Percentiles rank a stretch among this genome's conserved stretches.
Evolutionary conservation across 2,329 filamentous ascomycete genomes (phyloP).

Genomic region (Talaromyces rugulosus): DNA sequence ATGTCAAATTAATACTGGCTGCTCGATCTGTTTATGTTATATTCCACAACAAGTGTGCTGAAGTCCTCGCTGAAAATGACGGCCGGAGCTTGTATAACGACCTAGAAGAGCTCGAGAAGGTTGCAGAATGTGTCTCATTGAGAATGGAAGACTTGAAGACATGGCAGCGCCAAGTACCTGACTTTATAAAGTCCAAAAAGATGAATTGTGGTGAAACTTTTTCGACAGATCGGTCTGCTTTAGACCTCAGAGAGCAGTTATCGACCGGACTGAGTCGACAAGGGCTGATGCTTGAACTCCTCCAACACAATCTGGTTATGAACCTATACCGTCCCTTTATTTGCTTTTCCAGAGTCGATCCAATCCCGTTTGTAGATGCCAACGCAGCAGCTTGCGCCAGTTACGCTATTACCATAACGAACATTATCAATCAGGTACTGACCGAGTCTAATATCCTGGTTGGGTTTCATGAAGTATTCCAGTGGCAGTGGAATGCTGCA

Average conservation of each 20-base stretch:
- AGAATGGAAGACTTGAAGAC: not conserved
- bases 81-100: conserved; percentile 1
- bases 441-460: conserved; percentile 4
- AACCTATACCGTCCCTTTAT: conserved; percentile 11
- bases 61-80: conserved; percentile 1
- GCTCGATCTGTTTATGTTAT: conserved; percentile 2
- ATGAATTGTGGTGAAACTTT: conserved; percentile 4
- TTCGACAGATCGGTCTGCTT: conserved; percentile 8
- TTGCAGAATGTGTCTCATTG: conserved; percentile 4
- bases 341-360: not conserved
- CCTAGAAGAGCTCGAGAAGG: not conserved
- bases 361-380: not conserved
- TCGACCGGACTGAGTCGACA: conserved; percentile 7
- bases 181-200: conserved; percentile 8
- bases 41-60: conserved; percentile 7
- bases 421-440: conserved; percentile 6
- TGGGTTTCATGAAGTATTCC: conserved; percentile 8
- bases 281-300: conserved; percentile 9
- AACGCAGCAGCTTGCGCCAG: conserved; percentile 5
- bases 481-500: conserved; percentile 13
- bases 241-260: conserved; percentile 6
- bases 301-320: conserved; percentile 9
- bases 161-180: conserved; percentile 5
- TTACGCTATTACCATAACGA: conserved; percentile 11
- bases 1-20: conserved; percentile 6